A percentile compares a stretch with the other conserved stretches of the same genome.
These are phyloP conservation scores for Ceratocystis lukuohia DNA, from an alignment of 2,329 filamentous ascomycete genomes.

Conservation along the genomic window DNA sequence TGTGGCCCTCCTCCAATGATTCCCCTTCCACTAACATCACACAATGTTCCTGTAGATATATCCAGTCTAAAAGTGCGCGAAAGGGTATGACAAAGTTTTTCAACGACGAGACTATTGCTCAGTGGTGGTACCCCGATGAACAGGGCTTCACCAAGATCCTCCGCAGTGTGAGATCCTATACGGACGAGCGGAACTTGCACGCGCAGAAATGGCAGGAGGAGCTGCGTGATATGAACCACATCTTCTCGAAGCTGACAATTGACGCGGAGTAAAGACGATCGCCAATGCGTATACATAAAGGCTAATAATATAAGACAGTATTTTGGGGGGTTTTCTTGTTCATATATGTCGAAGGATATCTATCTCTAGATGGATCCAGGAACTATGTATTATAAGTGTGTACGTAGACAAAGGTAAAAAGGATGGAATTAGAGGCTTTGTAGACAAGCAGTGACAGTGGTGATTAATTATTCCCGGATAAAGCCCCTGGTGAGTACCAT, in stretches of 20 bases:
- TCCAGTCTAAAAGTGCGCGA: slow-evolving; percentile 64
- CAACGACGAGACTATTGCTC: slow-evolving; percentile 52
- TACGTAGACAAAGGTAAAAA: background rate
- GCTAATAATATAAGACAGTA: background rate
- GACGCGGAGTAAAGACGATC: background rate
- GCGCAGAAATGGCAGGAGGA: slow-evolving; percentile 48
- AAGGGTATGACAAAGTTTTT: slow-evolving; percentile 64
- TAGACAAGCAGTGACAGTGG: background rate
- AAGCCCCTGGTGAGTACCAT: too few relatives aligned
- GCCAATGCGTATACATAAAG: background rate
- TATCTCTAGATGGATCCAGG: too few relatives aligned
- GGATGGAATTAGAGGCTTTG: background rate
- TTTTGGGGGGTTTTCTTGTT: too few relatives aligned
- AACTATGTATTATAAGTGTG: background rate
- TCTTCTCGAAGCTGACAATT: slow-evolving; percentile 45
- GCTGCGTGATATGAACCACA: slow-evolving; percentile 58
- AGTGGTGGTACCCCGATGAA: slow-evolving; percentile 84
- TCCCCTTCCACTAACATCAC: slow-evolving; percentile 12
- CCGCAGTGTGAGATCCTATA: slow-evolving; percentile 64
- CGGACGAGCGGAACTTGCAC: slow-evolving; percentile 57
- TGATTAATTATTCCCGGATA: too few relatives aligned
- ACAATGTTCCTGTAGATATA: slow-evolving; percentile 46
- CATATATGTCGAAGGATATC: too few relatives aligned
- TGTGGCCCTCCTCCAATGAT: background rate
- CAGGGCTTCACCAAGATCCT: slow-evolving; percentile 63